These are phyloP conservation scores for Malus orientalis DNA, from an alignment of 306 rosid species.

Conservation along the genomic window DNA sequence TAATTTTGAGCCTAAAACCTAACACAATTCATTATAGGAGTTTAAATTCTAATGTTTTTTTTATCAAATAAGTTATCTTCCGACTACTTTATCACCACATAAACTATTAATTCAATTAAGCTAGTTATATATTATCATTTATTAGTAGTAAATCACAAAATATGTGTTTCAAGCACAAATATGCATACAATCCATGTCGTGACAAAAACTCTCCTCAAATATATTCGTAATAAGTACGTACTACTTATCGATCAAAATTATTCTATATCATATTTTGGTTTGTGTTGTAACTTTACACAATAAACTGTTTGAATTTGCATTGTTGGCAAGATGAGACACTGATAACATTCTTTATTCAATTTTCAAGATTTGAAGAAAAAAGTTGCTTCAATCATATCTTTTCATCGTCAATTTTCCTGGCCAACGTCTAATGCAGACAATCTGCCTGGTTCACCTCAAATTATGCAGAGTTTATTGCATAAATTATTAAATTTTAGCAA, in stretches of 20 bases:
- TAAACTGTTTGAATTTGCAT: background rate
- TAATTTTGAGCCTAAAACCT: no score
- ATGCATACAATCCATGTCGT: no score
- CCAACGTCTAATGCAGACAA: background rate
- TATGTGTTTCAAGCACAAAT: no score
- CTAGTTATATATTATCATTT: no score
- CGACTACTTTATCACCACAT: no score
- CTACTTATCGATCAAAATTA: no score
- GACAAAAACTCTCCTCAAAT: background rate
- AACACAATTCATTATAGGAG: no score
- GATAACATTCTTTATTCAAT: background rate
- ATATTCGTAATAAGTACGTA: background rate
- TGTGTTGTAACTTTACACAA: background rate
- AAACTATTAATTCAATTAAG: no score
- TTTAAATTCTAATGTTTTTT: no score
- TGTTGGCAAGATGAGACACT: background rate
- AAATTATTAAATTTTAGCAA: no score
- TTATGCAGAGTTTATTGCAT: background rate
- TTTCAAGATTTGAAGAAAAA: background rate
- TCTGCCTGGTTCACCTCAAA: background rate
- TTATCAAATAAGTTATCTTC: no score
- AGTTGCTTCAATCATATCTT: background rate
- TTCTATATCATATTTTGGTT: background rate
- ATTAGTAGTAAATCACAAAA: no score
- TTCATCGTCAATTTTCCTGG: background rate